Percentiles rank a stretch among this genome's conserved stretches.
These are phyloP conservation scores for Phaffomyces opuntiae DNA, from an alignment of 805 yeast species.

Conservation along the genomic window DNA sequence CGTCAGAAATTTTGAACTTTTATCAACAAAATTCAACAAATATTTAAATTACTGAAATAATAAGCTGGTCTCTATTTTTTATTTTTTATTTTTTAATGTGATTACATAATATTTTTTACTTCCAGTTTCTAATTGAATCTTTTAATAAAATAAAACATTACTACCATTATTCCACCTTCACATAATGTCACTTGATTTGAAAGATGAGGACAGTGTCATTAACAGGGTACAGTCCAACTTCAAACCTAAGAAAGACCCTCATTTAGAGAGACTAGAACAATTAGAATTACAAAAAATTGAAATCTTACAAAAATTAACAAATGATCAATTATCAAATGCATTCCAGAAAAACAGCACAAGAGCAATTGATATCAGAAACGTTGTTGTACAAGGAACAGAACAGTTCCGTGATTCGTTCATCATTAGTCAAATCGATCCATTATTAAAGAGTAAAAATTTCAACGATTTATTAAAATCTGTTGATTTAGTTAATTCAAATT, in stretches of 20 bases:
- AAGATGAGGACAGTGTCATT: conserved; percentile 16
- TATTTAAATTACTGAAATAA: too few relatives aligned
- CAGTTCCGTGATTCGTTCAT: conserved; percentile 40
- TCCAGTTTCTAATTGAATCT: too few relatives aligned
- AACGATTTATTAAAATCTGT: conserved; percentile 32
- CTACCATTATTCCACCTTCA: too few relatives aligned
- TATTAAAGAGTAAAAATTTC: conserved; percentile 36
- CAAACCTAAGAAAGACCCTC: conserved; percentile 9
- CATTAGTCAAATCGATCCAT: conserved; percentile 39
- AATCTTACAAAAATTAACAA: conserved; percentile 24
- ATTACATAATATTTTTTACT: too few relatives aligned
- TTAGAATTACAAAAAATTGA: conserved; percentile 24
- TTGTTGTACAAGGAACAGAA: conserved; percentile 43
- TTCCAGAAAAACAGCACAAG: conserved; percentile 26
- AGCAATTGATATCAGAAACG: conserved; percentile 38
- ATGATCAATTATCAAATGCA: conserved; percentile 21
- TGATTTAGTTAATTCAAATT: conserved; percentile 37
- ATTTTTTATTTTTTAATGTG: too few relatives aligned
- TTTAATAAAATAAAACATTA: too few relatives aligned
- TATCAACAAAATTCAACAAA: too few relatives aligned
- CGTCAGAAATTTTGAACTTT: too few relatives aligned
- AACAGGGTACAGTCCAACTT: conserved; percentile 18
- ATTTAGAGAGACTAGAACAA: conserved; percentile 10
- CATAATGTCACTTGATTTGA: conserved; percentile 10
- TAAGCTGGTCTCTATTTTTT: too few relatives aligned